A percentile compares a stretch with the other conserved stretches of the same genome.
These are phyloP conservation scores for Aspergillus sp. DNA, from an alignment of 2,329 filamentous ascomycete species.

Conservation along the genomic window DNA sequence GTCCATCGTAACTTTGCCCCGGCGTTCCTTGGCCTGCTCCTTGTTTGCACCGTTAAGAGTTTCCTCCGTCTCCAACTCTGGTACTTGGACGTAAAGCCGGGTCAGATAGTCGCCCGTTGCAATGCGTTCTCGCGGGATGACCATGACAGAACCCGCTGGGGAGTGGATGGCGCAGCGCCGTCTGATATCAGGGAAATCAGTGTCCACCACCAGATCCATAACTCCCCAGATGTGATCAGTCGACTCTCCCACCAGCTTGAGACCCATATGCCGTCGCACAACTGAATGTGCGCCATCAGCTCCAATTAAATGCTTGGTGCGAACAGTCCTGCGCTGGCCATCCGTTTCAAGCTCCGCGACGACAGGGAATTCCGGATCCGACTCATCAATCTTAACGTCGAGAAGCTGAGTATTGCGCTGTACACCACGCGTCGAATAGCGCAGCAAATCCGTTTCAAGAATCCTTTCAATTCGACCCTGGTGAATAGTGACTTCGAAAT, in stretches of 20 bases:
- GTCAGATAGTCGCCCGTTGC: slow-evolving; percentile 59
- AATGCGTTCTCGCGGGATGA: slow-evolving; percentile 64
- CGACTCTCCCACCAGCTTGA: slow-evolving; percentile 58
- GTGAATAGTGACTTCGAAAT: slow-evolving; percentile 64
- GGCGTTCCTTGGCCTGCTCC: slow-evolving; percentile 55
- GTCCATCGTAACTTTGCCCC: slow-evolving; percentile 56
- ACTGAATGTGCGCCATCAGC: slow-evolving; percentile 65
- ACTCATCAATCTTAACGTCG: slow-evolving; percentile 53
- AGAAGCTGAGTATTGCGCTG: slow-evolving; percentile 61
- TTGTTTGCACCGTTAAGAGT: slow-evolving; percentile 42
- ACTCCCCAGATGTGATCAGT: slow-evolving; percentile 69
- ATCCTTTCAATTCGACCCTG: slow-evolving; percentile 66
- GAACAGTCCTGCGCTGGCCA: slow-evolving; percentile 36
- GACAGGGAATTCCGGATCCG: slow-evolving; percentile 37
- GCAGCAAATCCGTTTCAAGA: slow-evolving; percentile 59
- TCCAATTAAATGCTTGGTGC: slow-evolving; percentile 64
- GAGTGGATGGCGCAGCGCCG: slow-evolving; percentile 74
- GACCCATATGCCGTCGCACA: slow-evolving; percentile 50
- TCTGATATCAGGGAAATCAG: slow-evolving; percentile 72
- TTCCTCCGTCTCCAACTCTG: slow-evolving; percentile 21
- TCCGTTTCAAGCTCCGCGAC: slow-evolving; percentile 26
- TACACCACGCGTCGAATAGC: slow-evolving; percentile 51
- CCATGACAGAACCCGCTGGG: slow-evolving; percentile 67
- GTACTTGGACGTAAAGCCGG: slow-evolving; percentile 55
- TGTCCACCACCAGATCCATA: slow-evolving; percentile 66